phyloP scores from a whole-genome alignment of 768 basidiomycete species.

The Mycena haematopus region DNA sequence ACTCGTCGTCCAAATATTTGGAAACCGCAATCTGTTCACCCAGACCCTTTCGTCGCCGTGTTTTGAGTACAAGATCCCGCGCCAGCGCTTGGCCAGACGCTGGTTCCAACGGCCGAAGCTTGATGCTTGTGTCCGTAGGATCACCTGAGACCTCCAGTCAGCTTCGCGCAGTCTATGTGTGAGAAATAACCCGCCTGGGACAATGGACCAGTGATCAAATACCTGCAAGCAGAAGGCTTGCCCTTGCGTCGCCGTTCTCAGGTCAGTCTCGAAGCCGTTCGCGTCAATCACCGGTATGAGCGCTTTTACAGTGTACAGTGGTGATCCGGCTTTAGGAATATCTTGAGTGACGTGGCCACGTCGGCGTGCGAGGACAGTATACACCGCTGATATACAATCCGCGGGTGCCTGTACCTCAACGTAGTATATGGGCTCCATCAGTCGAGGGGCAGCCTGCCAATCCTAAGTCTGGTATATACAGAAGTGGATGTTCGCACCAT shows the following conservation, averaged over 20 bases:
- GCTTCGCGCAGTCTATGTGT: conserved; percentile 29
- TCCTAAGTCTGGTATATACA: conserved; percentile 13
- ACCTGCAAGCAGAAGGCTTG: conserved; percentile 98
- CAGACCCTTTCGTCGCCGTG: conserved; percentile 93
- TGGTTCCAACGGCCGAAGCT: conserved; percentile 94
- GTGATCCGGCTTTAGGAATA: conserved; percentile 96
- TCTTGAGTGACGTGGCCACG: conserved; percentile 99
- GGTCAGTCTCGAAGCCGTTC: conserved; percentile 98
- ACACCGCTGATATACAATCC: conserved; percentile 98
- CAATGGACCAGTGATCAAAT: conserved; percentile 99
- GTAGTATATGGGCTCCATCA: conserved; percentile 98
- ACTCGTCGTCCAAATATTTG: conserved; percentile 97
- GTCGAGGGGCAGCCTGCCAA: conserved; percentile 84
- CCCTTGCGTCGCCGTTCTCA: conserved; percentile 96
- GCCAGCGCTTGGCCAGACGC: conserved; percentile 96
- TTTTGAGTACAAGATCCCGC: conserved; percentile 94
- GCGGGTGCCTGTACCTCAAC: conserved; percentile 99
- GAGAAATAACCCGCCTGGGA: conserved; percentile 74
- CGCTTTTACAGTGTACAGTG: conserved; percentile 97
- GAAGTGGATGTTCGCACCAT: conserved; percentile 68
- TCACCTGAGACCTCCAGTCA: conserved; percentile 64
- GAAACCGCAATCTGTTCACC: conserved; percentile 97
- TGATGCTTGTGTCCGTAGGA: conserved; percentile 96
- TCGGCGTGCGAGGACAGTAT: conserved; percentile 96
- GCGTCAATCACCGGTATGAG: conserved; percentile 98